Base-by-base conservation (phyloP, 2,329 filamentous ascomycete species). In the Cordyceps cicadae region DNA sequence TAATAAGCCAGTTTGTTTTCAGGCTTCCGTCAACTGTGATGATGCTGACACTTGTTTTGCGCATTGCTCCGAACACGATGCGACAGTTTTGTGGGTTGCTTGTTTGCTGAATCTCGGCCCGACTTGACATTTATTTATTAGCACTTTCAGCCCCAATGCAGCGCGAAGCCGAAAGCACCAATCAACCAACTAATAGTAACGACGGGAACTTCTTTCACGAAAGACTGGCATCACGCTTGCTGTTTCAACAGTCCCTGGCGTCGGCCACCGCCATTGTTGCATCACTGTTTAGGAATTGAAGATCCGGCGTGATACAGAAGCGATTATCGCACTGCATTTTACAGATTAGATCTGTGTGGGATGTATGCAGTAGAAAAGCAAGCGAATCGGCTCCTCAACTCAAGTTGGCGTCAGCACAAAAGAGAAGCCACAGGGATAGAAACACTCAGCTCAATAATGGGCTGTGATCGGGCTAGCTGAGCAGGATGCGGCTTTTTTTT, bases 31-130 rank as follows among this genome's bases (percentile, higher is more conserved):
- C 26, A 53, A 39, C 29, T 19, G 39, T 19, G 49, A 59, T 59
- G 56, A 59, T 59, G 56, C 56, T 53, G 56, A 59, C 48, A 59
- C 37, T 51, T 39, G 9, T 59, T 6, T 51, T 39, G 9, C 53
- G 4, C 9, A 8, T 21, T 46, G 17, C 26, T n/a, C 56, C 37
- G 39, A 34, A 49, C 8, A 17, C n/a, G 11, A 32, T 17, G 39
- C n/a, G 19, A 19, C 17, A 17, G 17, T 32, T 45, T 26, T 14
- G 21, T 41, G 24, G 41, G 29, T 21, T 17, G 39, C 8, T 21
- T 19, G 4, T 19, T 8, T 29, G 17, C 34, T 29, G 29, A 15
- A 37, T 58, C 24, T 58, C 39, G 34, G 45, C 46, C 55, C 29
- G 12, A 45, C 24, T 21, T 58, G 51, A 34, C 46, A 24, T 24